These are phyloP conservation scores for Cystobasidium pallidum DNA, from an alignment of 1,284 basidiomycete species.

Conservation along the genomic window DNA sequence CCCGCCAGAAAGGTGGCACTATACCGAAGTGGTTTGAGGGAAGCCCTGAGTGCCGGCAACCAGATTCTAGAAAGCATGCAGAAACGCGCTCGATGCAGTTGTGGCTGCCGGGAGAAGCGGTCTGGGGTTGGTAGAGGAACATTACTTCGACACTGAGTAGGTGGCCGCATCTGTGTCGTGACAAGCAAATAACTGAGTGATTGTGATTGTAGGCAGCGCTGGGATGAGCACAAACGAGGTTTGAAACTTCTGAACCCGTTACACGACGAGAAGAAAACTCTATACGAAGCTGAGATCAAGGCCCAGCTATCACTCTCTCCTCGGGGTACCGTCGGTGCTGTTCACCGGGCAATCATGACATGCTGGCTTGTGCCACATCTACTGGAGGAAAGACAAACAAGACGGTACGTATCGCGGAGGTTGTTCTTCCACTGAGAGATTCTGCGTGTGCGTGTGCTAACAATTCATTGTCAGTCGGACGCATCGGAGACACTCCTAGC, in stretches of 20 bases:
- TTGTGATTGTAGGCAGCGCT: constrained; percentile 59
- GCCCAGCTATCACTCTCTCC: constrained; percentile 69
- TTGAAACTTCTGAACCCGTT: constrained; percentile 70
- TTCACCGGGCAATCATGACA: constrained; percentile 72
- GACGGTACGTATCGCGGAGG: constrained; percentile 24
- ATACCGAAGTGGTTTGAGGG: constrained; percentile 65
- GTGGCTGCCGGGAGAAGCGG: constrained; percentile 69
- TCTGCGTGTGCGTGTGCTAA: too few relatives aligned
- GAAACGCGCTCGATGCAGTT: constrained; percentile 79
- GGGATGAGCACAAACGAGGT: constrained; percentile 72
- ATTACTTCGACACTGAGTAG: constrained; percentile 71
- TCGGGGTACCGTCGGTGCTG: constrained; percentile 78
- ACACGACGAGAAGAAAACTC: constrained; percentile 54
- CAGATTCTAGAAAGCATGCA: constrained; percentile 66
- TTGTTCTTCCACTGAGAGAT: not conserved
- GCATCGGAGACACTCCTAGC: constrained; percentile 76
- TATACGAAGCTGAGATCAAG: constrained; percentile 48
- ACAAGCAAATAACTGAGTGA: constrained; percentile 9
- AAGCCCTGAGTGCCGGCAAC: constrained; percentile 68
- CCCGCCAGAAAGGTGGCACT: constrained; percentile 66
- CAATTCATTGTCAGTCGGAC: constrained; percentile 68
- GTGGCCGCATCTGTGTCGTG: not conserved
- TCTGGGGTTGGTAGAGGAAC: constrained; percentile 66
- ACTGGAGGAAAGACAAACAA: constrained; percentile 83
- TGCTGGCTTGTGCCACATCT: constrained; percentile 72